Percentiles rank a stretch among this genome's conserved stretches.
phyloP scores from a whole-genome alignment of 768 basidiomycete species.

The Agaricus subrufescens region DNA sequence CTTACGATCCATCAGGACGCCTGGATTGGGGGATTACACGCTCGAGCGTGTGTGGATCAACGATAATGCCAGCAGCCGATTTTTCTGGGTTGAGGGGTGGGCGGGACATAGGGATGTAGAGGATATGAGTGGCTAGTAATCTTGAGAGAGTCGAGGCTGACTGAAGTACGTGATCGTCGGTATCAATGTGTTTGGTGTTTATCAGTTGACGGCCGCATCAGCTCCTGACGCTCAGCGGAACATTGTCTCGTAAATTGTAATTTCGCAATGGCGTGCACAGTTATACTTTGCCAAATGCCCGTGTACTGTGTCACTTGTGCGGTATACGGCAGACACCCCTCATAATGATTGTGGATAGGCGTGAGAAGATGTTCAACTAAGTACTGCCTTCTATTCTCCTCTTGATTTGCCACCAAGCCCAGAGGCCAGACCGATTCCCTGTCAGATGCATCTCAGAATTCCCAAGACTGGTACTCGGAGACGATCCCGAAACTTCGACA shows the following conservation, averaged over 20 bases:
- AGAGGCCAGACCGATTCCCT: too few species aligned
- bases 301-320: too few species aligned
- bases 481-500: too few species aligned
- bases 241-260: too few species aligned
- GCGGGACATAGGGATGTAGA: conserved; percentile 51
- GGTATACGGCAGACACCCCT: too few species aligned
- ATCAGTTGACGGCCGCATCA: too few species aligned
- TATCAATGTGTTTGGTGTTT: too few species aligned
- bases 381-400: neutral
- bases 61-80: conserved; percentile 70
- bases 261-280: too few species aligned
- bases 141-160: neutral
- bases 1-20: conserved; percentile 84
- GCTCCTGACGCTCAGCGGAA: too few species aligned
- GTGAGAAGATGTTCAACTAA: neutral
- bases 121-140: conserved; percentile 2
- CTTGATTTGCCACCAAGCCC: neutral
- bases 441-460: too few species aligned
- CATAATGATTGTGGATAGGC: neutral
- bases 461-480: too few species aligned
- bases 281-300: too few species aligned
- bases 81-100: conserved; percentile 74
- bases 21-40: conserved; percentile 84
- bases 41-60: conserved; percentile 83
- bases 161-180: neutral